Base-by-base conservation (phyloP, 768 basidiomycete species). In the Lyophyllum decastes region DNA sequence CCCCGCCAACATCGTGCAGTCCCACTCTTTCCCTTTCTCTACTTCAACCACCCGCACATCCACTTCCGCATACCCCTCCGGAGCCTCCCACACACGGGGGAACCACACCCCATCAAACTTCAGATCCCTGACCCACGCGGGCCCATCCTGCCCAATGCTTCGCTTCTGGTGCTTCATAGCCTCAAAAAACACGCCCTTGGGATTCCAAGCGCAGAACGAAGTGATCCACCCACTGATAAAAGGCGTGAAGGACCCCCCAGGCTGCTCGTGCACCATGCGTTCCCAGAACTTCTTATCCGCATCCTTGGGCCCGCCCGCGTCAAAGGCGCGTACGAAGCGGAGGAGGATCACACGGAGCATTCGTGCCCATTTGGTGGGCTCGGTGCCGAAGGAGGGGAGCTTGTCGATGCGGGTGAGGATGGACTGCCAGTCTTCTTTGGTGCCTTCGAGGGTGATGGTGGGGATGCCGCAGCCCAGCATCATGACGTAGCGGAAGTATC, bases 361-460 rank as follows among this genome's bases (percentile, higher is more conserved):
- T 35, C 69, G 65, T 25, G 70, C 68, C 78, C 78, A 81, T 9
- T 70, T 70, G 2, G 54, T 58, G 2, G 67, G 61, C 26, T 72
- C 70, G 17, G 16, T 17, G 40, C 40, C 40, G 40, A 41, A 41
- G 5, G 16, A n/a, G 16, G 40, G 40, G 40, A 41, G n/a, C n/a
- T 41, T 41, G 40, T 41, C 40, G n/a, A 41, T 41, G 17, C 40
- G 40, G 2, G 40, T n/a, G n/a, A 41, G 40, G 40, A 41, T n/a
- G 40, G 40, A n/a, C n/a, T 41, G 40, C 40, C 40, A 41, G 61
- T 82, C 81, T 2, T 62, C 52, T 30, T 66, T 69, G 38, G 68
- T 70, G 0, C 81, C 81, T 49, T 75, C 72, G 27, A 82, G 72
- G 9, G 78, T 80, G 49, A 82, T 70, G 24, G 65, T 69, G n/a